Percentiles rank a stretch among this genome's conserved stretches.
These are phyloP conservation scores for Tagetes erecta DNA, from an alignment of 129 eudicot species.

Conservation along the genomic window DNA sequence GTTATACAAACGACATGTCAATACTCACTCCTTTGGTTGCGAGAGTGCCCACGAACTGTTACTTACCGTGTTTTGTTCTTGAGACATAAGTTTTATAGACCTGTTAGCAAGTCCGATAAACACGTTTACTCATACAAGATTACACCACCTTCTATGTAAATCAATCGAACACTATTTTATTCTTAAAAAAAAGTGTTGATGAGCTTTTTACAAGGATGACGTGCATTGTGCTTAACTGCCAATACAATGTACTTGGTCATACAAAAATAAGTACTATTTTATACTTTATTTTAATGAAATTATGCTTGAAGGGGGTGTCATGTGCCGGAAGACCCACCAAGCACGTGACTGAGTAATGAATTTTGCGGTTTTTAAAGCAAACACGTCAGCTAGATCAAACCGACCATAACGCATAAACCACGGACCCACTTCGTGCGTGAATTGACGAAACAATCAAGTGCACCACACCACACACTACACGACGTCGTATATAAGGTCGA, in stretches of 20 bases:
- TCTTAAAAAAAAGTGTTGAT: too few species aligned
- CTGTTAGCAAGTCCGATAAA: too few species aligned
- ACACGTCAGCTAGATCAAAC: slow-evolving; percentile 26
- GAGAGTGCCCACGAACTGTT: too few species aligned
- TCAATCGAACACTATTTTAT: too few species aligned
- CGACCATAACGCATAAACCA: slow-evolving; percentile 28
- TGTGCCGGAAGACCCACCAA: slow-evolving; percentile 31
- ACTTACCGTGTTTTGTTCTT: too few species aligned
- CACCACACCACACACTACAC: not conserved
- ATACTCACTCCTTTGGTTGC: too few species aligned
- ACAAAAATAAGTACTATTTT: not conserved
- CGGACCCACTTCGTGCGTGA: slow-evolving; percentile 13
- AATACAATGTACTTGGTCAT: not conserved
- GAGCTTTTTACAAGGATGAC: too few species aligned
- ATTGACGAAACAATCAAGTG: not conserved
- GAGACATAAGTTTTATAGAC: too few species aligned
- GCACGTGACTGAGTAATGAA: slow-evolving; percentile 17
- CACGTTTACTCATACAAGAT: too few species aligned
- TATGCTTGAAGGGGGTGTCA: slow-evolving; percentile 20
- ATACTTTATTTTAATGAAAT: slow-evolving; percentile 2
- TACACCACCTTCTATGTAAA: too few species aligned
- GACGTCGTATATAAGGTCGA: slow-evolving; percentile 24
- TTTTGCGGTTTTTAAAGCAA: slow-evolving; percentile 11
- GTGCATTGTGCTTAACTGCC: too few species aligned
- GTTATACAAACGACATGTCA: too few species aligned